Base-by-base conservation (phyloP, 1,284 basidiomycete genomes). In the Sanghuangporus baumii region DNA sequence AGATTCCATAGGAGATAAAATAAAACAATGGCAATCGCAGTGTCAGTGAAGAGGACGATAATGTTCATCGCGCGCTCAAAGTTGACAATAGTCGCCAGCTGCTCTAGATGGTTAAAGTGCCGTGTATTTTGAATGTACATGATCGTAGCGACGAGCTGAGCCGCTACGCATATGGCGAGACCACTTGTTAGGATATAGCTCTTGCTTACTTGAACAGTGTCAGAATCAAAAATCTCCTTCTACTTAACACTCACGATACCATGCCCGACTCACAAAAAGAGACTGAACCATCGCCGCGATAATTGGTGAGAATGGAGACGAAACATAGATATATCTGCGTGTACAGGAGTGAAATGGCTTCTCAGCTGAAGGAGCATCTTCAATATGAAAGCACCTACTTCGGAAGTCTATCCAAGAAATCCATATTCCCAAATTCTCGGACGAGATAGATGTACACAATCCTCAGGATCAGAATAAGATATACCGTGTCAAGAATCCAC, bases 401-500 rank as follows among this genome's bases (percentile, higher is more conserved):
- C 11, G 40, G 57, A 6, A 59, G 14, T 14, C 18, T 34, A 11
- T 26, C 48, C 26, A 63, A 47, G 36, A 38, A 59, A 8, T n/a
- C 46, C 6, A 31, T 26, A n/a, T 64, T 60, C n/a, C 52, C 63
- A 34, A 48, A 62, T n/a, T 58, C 40, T 23, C 26, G 48, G 7
- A 64, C 55, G 37, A 64, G 43, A 47, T 64, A 64, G 4, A 52
- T 51, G 54, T 64, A 64, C 16, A 52, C 9, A 3, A 46, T 38
- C 36, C 62, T 62, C 37, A 54, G 14, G 18, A 23, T 9, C 16
- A 43, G 20, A 3, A 57, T 43, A 3, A 37, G 56, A 43, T 57
- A 38, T 11, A 38, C 56, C 9, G 56, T 57, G 16, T 57, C 38
- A 23, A 57, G n/a, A 6, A 46, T 18, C 55, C 56, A 57, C 38